Percentiles rank a stretch among this genome's conserved stretches.
Evolutionary conservation across 495 filamentous ascomycete species (phyloP).

Genomic region (Xylaria palmicola): DNA sequence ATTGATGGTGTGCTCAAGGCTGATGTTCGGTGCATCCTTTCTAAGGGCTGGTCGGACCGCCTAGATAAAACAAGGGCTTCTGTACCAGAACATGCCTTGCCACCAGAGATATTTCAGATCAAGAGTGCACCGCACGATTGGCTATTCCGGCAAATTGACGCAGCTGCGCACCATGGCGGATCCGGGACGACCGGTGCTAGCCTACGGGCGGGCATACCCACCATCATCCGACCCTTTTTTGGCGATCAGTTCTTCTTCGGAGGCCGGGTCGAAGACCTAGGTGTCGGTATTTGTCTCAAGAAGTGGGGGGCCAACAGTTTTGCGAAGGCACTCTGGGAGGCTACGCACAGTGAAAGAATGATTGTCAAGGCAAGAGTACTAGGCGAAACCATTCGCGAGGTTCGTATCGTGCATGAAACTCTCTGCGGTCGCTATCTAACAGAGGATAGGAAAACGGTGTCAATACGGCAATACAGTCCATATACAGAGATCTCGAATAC

Average conservation of each 20-base stretch:
- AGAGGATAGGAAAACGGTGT: slow-evolving; percentile 79
- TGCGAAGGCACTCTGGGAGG: slow-evolving; percentile 86
- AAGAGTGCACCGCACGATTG: slow-evolving; percentile 93
- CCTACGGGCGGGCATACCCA: slow-evolving; percentile 86
- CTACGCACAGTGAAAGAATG: slow-evolving; percentile 83
- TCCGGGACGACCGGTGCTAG: slow-evolving; percentile 95
- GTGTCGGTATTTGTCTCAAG: slow-evolving; percentile 86
- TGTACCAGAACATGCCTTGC: slow-evolving; percentile 66
- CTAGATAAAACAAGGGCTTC: slow-evolving; percentile 48
- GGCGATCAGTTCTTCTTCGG: slow-evolving; percentile 98
- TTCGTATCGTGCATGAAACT: slow-evolving; percentile 43
- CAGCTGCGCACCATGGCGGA: slow-evolving; percentile 91
- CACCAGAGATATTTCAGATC: slow-evolving; percentile 81
- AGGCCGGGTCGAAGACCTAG: slow-evolving; percentile 81
- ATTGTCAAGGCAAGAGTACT: slow-evolving; percentile 78
- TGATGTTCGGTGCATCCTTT: slow-evolving; percentile 91
- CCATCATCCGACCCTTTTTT: slow-evolving; percentile 95
- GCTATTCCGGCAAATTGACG: slow-evolving; percentile 93
- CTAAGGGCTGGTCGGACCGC: slow-evolving; percentile 99
- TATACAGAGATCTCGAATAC: slow-evolving; percentile 95
- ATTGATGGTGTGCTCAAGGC: slow-evolving; percentile 89
- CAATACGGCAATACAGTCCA: slow-evolving; percentile 80
- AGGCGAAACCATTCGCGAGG: slow-evolving; percentile 82
- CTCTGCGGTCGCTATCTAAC: slow-evolving; percentile 1
- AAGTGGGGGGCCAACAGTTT: slow-evolving; percentile 83